These are phyloP conservation scores for Macadamia integrifolia DNA, from an alignment of 164 flowering plant species.

Conservation along the genomic window DNA sequence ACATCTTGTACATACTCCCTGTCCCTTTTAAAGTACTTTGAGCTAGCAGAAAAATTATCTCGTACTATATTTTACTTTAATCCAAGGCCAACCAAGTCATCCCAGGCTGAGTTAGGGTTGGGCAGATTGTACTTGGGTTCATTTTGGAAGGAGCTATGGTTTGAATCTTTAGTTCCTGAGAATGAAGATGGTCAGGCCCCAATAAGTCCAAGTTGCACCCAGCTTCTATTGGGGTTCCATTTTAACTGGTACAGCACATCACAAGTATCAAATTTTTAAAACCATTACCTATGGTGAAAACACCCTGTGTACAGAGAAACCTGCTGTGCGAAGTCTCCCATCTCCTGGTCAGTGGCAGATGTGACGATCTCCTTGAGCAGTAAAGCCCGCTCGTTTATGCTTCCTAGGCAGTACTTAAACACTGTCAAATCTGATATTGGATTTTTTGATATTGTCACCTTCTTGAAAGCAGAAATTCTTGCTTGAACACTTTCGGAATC, in stretches of 20 bases:
- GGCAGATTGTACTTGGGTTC: no score
- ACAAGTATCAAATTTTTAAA: background rate
- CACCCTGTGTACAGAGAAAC: slow-evolving; percentile 82
- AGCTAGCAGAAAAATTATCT: no score
- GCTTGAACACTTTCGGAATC: slow-evolving; percentile 63
- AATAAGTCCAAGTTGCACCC: background rate
- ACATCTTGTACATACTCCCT: no score
- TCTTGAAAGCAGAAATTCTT: slow-evolving; percentile 30
- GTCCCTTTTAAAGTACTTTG: no score
- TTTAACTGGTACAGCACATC: background rate
- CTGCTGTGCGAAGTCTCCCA: slow-evolving; percentile 61
- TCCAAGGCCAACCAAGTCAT: no score
- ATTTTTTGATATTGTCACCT: slow-evolving; percentile 22
- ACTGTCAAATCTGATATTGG: slow-evolving; percentile 54
- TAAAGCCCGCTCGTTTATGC: slow-evolving; percentile 51
- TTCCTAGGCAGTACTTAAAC: slow-evolving; percentile 79
- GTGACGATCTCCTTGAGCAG: slow-evolving; percentile 65
- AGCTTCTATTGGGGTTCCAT: background rate
- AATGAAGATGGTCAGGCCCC: background rate
- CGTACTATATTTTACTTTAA: no score
- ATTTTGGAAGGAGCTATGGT: no score
- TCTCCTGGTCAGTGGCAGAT: slow-evolving; percentile 48
- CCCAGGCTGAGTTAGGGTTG: no score
- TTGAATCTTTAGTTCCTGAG: background rate
- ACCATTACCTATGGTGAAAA: slow-evolving; percentile 68